Evolutionary conservation across 2,329 filamentous ascomycete genomes (phyloP), one percentile per base, ranked within the genome.

Genomic region (Scortechinia acanthostroma): DNA sequence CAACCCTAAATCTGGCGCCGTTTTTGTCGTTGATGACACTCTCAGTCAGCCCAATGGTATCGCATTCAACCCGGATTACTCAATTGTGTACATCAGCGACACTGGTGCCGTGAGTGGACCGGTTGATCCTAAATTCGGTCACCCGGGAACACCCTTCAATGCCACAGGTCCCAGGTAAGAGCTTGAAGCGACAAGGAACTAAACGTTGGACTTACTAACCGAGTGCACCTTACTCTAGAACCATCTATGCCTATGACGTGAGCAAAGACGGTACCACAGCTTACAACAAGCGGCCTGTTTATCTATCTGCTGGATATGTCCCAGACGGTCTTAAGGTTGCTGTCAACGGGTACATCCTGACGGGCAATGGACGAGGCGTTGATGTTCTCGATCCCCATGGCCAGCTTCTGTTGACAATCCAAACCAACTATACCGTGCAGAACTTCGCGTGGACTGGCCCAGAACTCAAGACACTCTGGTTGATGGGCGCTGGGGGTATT

Each of bases 31-130:
- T 15, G 67, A 68, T 2, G 61, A 65, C 48, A 60, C 57, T 13
- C 60, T 71, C 43, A 51, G 54, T n/a, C 58, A 69, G 40, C 60
- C 62, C 20, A 72, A 73, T 47, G 68, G 69, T 4, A 60, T 73
- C 4, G 66, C 65, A 19, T 63, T 72, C 44, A 63, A 56, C 3
- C 67, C 68, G 0, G 65, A 70, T 45, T 51, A 60, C 19, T 65
- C 64, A 30, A 63, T 61, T 3, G 50, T 73, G 15, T 73, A 72
- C 47, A 63, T 73, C 16, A 61, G 60, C 42, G 68, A 71, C 49
- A 69, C 65, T 4, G 55, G 54, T 42, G 51, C 55, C 17, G 50
- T 51, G 10, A 52, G 51, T 46, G 49, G 49, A 21, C 51, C 57
- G 23, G 42, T 53, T 13, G 51, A 53, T 20, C 50, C 51, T 2